Evolutionary conservation across 176 grass and related monocot genomes (phyloP), one percentile per base, ranked within the genome.

Genomic region (Saccharum officinarum): DNA sequence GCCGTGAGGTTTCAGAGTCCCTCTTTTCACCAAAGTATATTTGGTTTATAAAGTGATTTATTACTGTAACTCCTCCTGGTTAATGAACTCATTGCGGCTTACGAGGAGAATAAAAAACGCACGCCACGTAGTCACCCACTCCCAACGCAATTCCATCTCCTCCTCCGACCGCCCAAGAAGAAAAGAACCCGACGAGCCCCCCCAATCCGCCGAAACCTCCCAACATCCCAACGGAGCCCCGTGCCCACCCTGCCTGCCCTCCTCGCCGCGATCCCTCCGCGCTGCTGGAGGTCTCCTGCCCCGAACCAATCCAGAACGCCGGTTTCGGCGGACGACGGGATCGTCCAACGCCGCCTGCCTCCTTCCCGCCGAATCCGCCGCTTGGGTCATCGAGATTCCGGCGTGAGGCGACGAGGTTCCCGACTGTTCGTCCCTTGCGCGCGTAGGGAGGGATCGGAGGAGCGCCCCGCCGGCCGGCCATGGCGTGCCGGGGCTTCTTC

Each of bases 401-500:
- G 82, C 30, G 60, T 86, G 79, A 92, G 73, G 54, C 36, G 34
- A 4, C 41, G 40, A 26, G 16, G 73, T 46, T 33, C 36, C 61
- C 36, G 42, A 47, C 44, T 18, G n/a, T n/a, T n/a, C n/a, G 46
- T 9, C 6, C 70, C 71, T 44, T 30, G 76, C 44, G 60, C 31
- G 73, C 34, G 54, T n/a, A 59, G n/a, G 22, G 55, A 57, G 20
- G 55, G 22, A 55, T n/a, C 55, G 55, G 72, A 74, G 70, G 41
- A 63, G 18, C 80, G 18, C 83, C 66, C 41, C 15, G 49, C 42
- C 42, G 44, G 39, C 14, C 23, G 77, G 75, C 78, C 82, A 97
- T 94, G 94, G 91, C 90, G 44, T 97, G 89, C 75, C 77, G 87
- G 70, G 85, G 86, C 8, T 91, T 94, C 77, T 94, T 92, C 64